Evolutionary conservation across 2,329 filamentous ascomycete genomes (phyloP), one percentile per base, ranked within the genome.

Genomic region (Colletotrichum phormii): DNA sequence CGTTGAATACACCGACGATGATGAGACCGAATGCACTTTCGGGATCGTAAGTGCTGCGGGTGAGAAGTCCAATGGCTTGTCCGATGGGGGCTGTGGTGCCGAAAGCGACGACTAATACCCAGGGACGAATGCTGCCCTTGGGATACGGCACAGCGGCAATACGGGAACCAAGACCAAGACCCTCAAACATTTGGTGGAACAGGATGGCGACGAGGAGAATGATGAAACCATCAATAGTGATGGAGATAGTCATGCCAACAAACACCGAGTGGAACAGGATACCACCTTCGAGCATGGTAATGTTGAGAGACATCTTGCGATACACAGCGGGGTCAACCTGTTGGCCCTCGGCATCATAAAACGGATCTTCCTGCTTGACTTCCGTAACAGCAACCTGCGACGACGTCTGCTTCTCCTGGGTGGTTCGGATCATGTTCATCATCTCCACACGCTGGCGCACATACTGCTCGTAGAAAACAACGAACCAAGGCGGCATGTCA

Each of bases 261-360:
- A 94, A 94, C 72, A 95, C 88, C 73, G 91, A 93, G 82, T 95
- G 93, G 80, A 95, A 95, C 12, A 95, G 85, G 75, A 95, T 95
- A 73, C 93, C 93, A 69, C 93, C 91, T 81, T 95, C 93, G 5
- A 95, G 87, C 3, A 95, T 87, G 5, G 93, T 89, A 75, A 94
- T 94, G 81, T 95, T 93, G 77, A 94, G 86, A 3, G 93, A 88
- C 80, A 91, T 89, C 77, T 90, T 92, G 78, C 89, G 88, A 80
- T 89, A 87, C 7, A 86, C 82, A 9, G 80, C 71, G 5, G 85
- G 84, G 74, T 87, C 84, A 15, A 88, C 83, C 0, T 78, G 74
- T 71, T 85, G 80, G 13, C 84, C 84, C 66, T 88, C 85, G 53
- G 83, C 82, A 61, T 88, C 86, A 53, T 83, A 80, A 73, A 81